These are phyloP conservation scores for Corymbia calophylla DNA, from an alignment of 441 rosid genomes.

Conservation along the genomic window DNA sequence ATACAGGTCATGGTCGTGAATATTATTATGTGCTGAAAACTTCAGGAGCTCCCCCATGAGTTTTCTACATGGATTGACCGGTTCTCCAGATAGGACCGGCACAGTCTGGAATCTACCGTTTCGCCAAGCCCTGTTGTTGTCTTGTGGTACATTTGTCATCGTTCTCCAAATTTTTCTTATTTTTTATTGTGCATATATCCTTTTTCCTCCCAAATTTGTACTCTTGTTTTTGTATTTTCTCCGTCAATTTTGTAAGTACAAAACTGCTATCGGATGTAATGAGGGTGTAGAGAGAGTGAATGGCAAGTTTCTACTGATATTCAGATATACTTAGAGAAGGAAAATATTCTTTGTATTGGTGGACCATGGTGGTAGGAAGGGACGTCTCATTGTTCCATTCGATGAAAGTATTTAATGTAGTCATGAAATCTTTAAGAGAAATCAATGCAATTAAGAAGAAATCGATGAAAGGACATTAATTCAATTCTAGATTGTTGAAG, in stretches of 20 bases:
- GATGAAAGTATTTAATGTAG: background rate
- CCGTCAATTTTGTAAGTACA: background rate
- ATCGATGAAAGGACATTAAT: background rate
- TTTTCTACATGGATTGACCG: background rate
- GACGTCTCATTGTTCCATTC: background rate
- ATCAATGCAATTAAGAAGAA: background rate
- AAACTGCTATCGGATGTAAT: background rate
- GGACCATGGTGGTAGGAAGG: background rate
- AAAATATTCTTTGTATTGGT: background rate
- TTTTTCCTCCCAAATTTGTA: background rate
- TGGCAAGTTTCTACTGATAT: background rate
- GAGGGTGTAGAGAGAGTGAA: background rate
- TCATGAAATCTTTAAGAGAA: background rate
- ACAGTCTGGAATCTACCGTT: background rate
- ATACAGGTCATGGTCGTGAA: background rate
- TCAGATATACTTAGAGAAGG: background rate
- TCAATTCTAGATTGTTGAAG: background rate
- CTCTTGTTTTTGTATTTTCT: background rate
- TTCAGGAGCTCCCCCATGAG: conserved; percentile 30
- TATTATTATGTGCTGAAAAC: conserved; percentile 54
- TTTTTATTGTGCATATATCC: background rate
- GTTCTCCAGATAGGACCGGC: background rate
- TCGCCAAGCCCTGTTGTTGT: background rate
- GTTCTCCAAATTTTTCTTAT: background rate
- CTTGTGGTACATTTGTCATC: background rate